phyloP scores from a whole-genome alignment of 805 yeast genomes.

The Candida koratica region DNA sequence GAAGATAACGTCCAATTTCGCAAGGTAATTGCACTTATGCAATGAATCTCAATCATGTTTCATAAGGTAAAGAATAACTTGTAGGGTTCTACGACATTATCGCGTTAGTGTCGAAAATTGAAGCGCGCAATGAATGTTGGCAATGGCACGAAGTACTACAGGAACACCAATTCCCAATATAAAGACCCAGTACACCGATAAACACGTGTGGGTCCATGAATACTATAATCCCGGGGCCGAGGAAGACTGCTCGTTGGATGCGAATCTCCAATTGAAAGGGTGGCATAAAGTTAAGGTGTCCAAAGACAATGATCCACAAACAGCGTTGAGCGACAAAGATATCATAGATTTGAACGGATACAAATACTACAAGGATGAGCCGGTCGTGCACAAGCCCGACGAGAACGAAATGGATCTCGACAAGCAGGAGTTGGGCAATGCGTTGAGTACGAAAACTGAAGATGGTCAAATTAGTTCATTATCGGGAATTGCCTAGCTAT shows the following conservation, averaged over 20 bases:
- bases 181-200: conserved; percentile 6
- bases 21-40: too few relatives aligned
- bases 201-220: conserved; percentile 32
- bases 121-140: too few relatives aligned
- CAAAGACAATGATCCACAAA: conserved; percentile 1
- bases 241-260: conserved; percentile 3
- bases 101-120: too few relatives aligned
- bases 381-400: conserved; percentile 13
- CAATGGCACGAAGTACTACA: conserved; percentile 15
- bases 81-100: too few relatives aligned
- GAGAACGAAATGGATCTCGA: conserved; percentile 7
- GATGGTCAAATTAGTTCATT: conserved; percentile 15
- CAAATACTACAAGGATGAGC: conserved; percentile 27
- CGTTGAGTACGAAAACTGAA: conserved; percentile 9
- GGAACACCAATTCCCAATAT: conserved; percentile 16
- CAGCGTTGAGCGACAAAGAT: conserved; percentile 29
- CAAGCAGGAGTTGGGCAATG: conserved; percentile 18
- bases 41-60: too few relatives aligned
- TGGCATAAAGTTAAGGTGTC: conserved; percentile 32
- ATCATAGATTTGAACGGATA: conserved; percentile 39
- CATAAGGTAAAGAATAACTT: too few relatives aligned
- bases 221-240: conserved; percentile 29
- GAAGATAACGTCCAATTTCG: too few relatives aligned
- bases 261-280: conserved; percentile 27
- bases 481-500: conserved; percentile 10